Base-by-base conservation (phyloP, 331 rosid genomes). In the Phaseolus coccineus region DNA sequence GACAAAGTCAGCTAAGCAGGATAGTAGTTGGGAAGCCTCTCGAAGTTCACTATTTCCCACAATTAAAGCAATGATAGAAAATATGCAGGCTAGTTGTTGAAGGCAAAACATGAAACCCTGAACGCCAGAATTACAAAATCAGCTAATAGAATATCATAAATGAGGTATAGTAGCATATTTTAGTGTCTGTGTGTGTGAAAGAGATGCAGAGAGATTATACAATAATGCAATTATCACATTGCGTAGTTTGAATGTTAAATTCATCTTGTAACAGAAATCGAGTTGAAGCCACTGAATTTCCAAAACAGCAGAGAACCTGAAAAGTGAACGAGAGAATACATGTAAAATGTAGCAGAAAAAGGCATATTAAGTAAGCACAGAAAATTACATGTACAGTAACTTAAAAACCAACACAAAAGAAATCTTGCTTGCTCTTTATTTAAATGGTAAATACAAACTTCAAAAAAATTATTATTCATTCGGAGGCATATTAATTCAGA, bases 201-300 rank as follows among this genome's bases (percentile, higher is more conserved):
- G 48, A 3, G 53, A 22, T 51, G 22, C 88, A 55, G 46, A 47
- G 72, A 76, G 74, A 51, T 73, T 8, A 78, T 90, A 93, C 99
- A 81, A 96, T 96, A 51, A 96, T 96, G 97, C 99, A 96, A 77
- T 96, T 96, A 81, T 96, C 99, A 80, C 99, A 96, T 58, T 90
- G 87, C 0, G 99, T 96, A 59, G 99, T 93, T 83, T 93, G 98
- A 79, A 96, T 96, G 71, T 96, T 93, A 78, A 96, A 96, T 86
- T 96, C 97, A 77, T 96, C 99, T 89, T 96, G 99, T 83, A 96
- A 84, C 85, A 96, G 31, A 83, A 91, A 91, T 74, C 98, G 99
- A 53, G 99, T 93, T 57, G 99, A 96, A 79, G 99, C 99, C 86
- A 96, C 99, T 22, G 99, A 96, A 82, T 93, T 87, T 62, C 93